Evolutionary conservation across 805 yeast species (phyloP).

Genomic region (Scheffersomyces ergatensis): DNA sequence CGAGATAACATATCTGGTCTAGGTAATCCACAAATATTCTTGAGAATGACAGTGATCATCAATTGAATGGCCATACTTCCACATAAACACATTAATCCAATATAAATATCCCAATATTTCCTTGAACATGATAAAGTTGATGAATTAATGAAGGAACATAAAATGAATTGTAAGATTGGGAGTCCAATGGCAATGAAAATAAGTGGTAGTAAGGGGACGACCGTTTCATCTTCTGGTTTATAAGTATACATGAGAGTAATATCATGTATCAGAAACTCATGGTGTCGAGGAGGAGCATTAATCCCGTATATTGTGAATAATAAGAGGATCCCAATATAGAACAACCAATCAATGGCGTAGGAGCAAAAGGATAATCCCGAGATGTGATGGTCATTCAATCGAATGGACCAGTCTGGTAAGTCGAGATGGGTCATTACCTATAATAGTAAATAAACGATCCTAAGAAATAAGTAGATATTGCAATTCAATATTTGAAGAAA

Average conservation of each 20-base stretch:
- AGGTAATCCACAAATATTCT: slow-evolving; percentile 26
- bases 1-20: slow-evolving; percentile 25
- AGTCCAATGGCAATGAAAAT: slow-evolving; percentile 23
- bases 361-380: slow-evolving; percentile 16
- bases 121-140: slow-evolving; percentile 12
- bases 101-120: slow-evolving; percentile 41
- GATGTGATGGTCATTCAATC: slow-evolving; percentile 3
- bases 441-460: no score
- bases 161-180: slow-evolving; percentile 29
- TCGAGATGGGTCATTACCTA: slow-evolving; percentile 3
- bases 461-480: no score
- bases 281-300: slow-evolving; percentile 31
- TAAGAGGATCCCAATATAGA: slow-evolving; percentile 18
- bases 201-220: slow-evolving; percentile 29
- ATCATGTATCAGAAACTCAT: slow-evolving; percentile 40
- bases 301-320: slow-evolving; percentile 28
- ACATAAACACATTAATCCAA: slow-evolving; percentile 29
- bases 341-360: slow-evolving; percentile 14
- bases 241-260: slow-evolving; percentile 28
- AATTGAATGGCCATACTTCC: slow-evolving; percentile 39
- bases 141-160: slow-evolving; percentile 12
- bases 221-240: slow-evolving; percentile 27
- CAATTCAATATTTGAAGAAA: no score
- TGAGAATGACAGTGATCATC: slow-evolving; percentile 30
- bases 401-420: slow-evolving; percentile 5